Evolutionary conservation across 495 filamentous ascomycete species (phyloP).

Genomic region (Aspergillus asperescens): DNA sequence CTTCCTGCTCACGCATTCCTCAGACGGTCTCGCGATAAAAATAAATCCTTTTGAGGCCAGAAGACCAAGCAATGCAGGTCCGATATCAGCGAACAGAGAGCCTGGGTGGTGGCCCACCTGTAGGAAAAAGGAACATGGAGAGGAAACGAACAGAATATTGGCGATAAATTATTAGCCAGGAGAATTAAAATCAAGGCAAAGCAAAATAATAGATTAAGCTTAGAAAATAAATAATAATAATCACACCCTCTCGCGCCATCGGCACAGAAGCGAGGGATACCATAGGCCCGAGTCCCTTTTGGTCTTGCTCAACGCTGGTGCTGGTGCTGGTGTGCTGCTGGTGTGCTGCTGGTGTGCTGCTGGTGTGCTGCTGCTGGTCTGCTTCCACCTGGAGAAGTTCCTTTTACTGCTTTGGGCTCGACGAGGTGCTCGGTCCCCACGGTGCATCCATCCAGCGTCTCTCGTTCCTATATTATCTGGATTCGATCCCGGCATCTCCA

Average conservation of each 20-base stretch:
- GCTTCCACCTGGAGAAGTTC: neutral
- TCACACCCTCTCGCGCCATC: neutral
- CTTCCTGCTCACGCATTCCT: slow-evolving; percentile 6
- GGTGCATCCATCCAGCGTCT: neutral
- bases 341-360: neutral
- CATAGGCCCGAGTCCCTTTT: neutral
- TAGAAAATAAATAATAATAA: slow-evolving; percentile 9
- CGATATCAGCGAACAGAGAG: neutral
- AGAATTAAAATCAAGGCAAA: slow-evolving; percentile 17
- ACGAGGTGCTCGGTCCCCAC: too few species aligned
- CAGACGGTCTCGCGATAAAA: neutral
- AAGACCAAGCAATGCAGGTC: slow-evolving; percentile 4
- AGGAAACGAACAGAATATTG: neutral
- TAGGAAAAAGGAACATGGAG: slow-evolving; percentile 8
- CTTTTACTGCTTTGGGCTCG: neutral
- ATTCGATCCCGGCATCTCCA: slow-evolving; percentile 6
- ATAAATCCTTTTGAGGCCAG: neutral
- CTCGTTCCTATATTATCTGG: slow-evolving; percentile 6
- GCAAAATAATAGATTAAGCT: slow-evolving; percentile 11
- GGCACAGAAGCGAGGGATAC: slow-evolving; percentile 28
- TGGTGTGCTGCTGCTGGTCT: neutral
- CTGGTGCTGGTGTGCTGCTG: neutral
- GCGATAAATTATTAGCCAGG: slow-evolving; percentile 14
- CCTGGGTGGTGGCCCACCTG: slow-evolving; percentile 1
- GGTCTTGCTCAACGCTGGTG: neutral